Evolutionary conservation across 2,329 filamentous ascomycete species (phyloP).

Genomic region (Thermoascus crustaceus): DNA sequence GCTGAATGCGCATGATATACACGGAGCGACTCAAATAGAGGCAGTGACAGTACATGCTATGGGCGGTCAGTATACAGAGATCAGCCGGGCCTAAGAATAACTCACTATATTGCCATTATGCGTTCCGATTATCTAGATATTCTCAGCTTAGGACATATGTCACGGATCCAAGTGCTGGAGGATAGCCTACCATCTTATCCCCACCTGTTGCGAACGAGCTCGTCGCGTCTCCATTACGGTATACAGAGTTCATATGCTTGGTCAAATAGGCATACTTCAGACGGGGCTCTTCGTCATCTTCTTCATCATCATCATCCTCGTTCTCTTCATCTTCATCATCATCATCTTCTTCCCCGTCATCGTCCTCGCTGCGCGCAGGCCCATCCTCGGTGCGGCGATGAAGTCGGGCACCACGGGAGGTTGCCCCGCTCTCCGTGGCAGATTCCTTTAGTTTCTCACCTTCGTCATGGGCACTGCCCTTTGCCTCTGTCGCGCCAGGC

Average conservation of each 20-base stretch:
- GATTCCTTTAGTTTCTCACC: conserved; percentile 12
- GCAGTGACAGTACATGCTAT: conserved; percentile 78
- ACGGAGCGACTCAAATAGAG: conserved; percentile 69
- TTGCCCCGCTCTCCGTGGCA: conserved; percentile 8
- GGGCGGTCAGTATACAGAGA: conserved; percentile 10
- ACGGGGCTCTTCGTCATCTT: conserved; percentile 86
- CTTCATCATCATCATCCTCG: conserved; percentile 64
- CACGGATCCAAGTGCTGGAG: conserved; percentile 4
- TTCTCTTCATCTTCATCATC: conserved; percentile 45
- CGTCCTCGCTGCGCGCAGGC: conserved; percentile 13
- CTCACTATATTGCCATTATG: conserved; percentile 94
- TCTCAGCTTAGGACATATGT: conserved; percentile 23
- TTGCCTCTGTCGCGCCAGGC: conserved; percentile 25
- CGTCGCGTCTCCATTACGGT: conserved; percentile 91
- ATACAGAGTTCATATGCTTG: conserved; percentile 67
- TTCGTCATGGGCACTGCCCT: conserved; percentile 15
- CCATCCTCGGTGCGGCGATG: conserved; percentile 3
- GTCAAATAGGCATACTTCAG: conserved; percentile 90
- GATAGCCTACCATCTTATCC: conserved; percentile 77
- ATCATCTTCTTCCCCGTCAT: conserved; percentile 12
- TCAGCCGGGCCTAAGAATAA: conserved; percentile 10
- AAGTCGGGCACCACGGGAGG: conserved; percentile 2
- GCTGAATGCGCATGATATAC: conserved; percentile 90
- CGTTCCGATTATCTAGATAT: conserved; percentile 70
- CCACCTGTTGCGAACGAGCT: conserved; percentile 83